Conservation (phyloP, 169 alveolate genomes). For the Eimeria maxima region DNA sequence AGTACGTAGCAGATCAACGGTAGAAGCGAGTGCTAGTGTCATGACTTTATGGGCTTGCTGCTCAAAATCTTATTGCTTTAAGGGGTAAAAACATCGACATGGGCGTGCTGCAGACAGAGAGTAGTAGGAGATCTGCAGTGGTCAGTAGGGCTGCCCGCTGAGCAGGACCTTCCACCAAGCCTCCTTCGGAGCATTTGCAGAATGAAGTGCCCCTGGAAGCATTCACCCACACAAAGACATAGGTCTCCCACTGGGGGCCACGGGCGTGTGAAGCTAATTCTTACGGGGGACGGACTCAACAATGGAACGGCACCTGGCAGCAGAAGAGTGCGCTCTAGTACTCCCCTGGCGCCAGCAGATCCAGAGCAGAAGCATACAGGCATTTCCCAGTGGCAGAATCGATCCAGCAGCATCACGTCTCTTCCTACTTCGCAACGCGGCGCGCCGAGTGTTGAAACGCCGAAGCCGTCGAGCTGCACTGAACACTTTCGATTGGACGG, state of each 20-base stretch:
- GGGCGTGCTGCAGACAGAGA: neutral
- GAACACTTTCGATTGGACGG: neutral
- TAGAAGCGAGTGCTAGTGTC: neutral
- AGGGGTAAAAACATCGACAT: neutral
- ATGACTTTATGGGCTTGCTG: neutral
- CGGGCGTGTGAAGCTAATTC: conserved; percentile 26
- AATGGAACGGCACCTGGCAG: neutral
- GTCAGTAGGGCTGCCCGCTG: neutral
- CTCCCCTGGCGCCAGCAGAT: neutral
- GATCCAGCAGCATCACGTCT: neutral
- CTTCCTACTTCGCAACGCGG: neutral
- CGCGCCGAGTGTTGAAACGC: neutral
- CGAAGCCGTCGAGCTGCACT: neutral
- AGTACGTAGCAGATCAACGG: neutral
- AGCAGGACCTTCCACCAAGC: neutral
- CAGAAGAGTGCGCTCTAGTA: neutral
- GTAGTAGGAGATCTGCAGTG: neutral
- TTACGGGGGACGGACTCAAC: conserved; percentile 43
- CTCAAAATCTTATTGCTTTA: neutral
- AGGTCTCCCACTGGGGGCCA: neutral
- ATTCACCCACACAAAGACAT: neutral
- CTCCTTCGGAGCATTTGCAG: neutral
- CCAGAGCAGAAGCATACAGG: neutral
- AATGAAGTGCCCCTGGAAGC: conserved; percentile 48
- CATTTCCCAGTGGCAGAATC: neutral